Evolutionary conservation across 2,329 filamentous ascomycete genomes (phyloP).

Genomic region (Penicillium sp.): DNA sequence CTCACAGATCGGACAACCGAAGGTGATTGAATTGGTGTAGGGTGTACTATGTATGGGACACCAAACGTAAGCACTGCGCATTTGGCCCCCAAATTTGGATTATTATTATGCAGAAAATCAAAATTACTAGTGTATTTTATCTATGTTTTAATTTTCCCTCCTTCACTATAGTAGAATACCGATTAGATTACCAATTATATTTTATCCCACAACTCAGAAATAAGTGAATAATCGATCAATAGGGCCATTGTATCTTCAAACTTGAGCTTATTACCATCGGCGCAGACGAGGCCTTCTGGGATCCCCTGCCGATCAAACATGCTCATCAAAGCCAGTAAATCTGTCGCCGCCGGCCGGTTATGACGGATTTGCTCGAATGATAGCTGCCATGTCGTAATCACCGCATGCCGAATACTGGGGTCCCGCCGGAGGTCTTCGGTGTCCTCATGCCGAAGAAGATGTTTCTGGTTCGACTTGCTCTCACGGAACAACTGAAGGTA

Average conservation of each 20-base stretch:
- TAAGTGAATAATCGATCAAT: slow-evolving; percentile 24
- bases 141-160: too few species aligned
- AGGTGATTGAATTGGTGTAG: too few species aligned
- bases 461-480: slow-evolving; percentile 32
- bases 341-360: slow-evolving; percentile 5
- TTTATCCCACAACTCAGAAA: too few species aligned
- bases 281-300: slow-evolving; percentile 12
- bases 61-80: too few species aligned
- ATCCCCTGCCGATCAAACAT: slow-evolving; percentile 24
- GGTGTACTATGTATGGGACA: too few species aligned
- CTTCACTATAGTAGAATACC: too few species aligned
- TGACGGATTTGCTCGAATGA: slow-evolving; percentile 31
- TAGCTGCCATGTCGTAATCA: slow-evolving; percentile 44
- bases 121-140: too few species aligned
- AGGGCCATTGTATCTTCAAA: slow-evolving; percentile 27
- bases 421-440: slow-evolving; percentile 39
- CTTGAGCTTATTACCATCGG: neutral
- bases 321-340: slow-evolving; percentile 24
- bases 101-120: too few species aligned
- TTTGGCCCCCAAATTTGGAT: too few species aligned
- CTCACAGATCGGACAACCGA: too few species aligned
- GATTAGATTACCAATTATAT: slow-evolving; percentile 9
- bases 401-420: slow-evolving; percentile 36
- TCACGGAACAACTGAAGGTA: slow-evolving; percentile 46
- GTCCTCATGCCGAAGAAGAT: slow-evolving; percentile 33